Base-by-base conservation (phyloP, 805 yeast species). In the Schwanniomyces sp. region DNA sequence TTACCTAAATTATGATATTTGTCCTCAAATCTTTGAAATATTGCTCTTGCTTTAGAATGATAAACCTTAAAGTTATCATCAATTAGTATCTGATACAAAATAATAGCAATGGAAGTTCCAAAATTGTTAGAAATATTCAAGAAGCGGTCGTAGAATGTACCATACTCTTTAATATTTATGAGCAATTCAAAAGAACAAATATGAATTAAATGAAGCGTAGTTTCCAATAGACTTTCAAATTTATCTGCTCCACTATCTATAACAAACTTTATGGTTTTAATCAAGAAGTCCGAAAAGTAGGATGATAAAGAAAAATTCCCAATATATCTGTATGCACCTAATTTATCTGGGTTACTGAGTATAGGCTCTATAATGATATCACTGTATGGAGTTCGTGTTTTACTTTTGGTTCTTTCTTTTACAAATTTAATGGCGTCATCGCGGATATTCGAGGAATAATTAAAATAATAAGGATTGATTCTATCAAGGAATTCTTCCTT, bases 361-460 rank as follows among this genome's bases (percentile, higher is more conserved):
- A 66, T 71, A 0, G 96, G 95, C 6, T 76, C 74, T 7, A 88
- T 71, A 14, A 77, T 83, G 4, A 84, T 74, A 3, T 81, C 81
- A 3, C 76, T 70, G 17, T 68, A 51, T 1, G 74, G 67, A 3
- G 70, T 59, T 0, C 72, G 64, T 1, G 67, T 64, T 24, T 67
- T 58, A 46, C 73, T 68, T 8, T 79, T 74, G 36, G 77, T 63
- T 25, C 78, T 61, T 29, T 78, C 79, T 54, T 84, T 83, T 27
- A 88, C 67, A 4, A 82, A 67, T 40, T 76, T 78, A 47, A 87
- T 85, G 6, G 96, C 92, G 50, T 90, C 97, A 46, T 90, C 97
- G 46, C 92, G 79, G 45, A 82, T 84, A 55, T 90, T 90, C 0
- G 92, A 70, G 0, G 86, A 73, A 56, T 86, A 86, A 55, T 90